Percentiles rank a stretch among this genome's conserved stretches.
Conservation (phyloP, 202 grass and related monocot species). For the Carex arenaria region DNA sequence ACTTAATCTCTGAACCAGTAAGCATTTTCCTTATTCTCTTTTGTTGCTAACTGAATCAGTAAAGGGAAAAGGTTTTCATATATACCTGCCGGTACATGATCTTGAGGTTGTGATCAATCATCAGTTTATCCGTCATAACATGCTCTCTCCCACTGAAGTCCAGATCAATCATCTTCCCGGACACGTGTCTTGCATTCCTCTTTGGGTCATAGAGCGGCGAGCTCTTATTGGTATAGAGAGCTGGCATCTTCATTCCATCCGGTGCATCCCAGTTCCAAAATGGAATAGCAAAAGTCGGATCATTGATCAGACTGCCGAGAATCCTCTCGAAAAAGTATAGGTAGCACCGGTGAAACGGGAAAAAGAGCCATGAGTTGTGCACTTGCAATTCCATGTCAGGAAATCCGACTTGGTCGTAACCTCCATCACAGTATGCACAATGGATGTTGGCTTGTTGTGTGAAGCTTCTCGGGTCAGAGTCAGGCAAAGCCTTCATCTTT, state of each 20-base stretch:
- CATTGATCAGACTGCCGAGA: slow-evolving; percentile 51
- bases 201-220: slow-evolving; percentile 30
- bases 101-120: slow-evolving; percentile 41
- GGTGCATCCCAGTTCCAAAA: slow-evolving; percentile 71
- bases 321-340: slow-evolving; percentile 62
- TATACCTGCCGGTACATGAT: slow-evolving; percentile 55
- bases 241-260: slow-evolving; percentile 41
- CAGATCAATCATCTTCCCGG: slow-evolving; percentile 30
- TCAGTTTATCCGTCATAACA: slow-evolving; percentile 7
- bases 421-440: slow-evolving; percentile 53
- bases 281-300: slow-evolving; percentile 38
- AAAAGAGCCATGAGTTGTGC: slow-evolving; percentile 51
- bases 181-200: slow-evolving; percentile 23
- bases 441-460: slow-evolving; percentile 48
- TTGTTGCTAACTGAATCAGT: neutral
- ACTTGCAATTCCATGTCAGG: slow-evolving; percentile 48
- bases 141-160: slow-evolving; percentile 37
- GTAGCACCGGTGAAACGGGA: slow-evolving; percentile 56
- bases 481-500: slow-evolving; percentile 39
- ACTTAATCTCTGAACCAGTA: neutral
- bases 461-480: slow-evolving; percentile 53
- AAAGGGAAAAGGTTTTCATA: neutral
- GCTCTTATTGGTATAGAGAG: slow-evolving; percentile 28
- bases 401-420: slow-evolving; percentile 32
- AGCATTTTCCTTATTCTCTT: neutral